Conservation (phyloP, 768 basidiomycete genomes). For the Tulasnella sp. region DNA sequence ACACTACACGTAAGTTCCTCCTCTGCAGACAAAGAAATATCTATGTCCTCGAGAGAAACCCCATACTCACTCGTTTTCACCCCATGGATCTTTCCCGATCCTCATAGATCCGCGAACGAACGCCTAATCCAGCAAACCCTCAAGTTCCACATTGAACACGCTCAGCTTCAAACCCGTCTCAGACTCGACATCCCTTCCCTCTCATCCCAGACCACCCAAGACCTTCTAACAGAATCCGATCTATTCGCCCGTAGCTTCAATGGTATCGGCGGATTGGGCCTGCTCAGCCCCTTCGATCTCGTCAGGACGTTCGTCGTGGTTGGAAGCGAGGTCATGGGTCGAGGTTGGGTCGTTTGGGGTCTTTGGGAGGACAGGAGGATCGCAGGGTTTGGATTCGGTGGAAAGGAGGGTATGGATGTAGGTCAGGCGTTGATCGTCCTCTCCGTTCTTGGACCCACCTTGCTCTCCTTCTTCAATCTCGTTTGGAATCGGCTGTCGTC, state of each 20-base stretch:
- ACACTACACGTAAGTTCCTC: slow-evolving; percentile 53
- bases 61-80: neutral
- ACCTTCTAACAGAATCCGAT: slow-evolving; percentile 78
- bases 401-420: neutral
- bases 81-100: neutral
- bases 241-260: slow-evolving; percentile 73
- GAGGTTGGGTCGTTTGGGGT: neutral
- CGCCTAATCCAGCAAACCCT: slow-evolving; percentile 62
- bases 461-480: slow-evolving; percentile 12
- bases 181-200: slow-evolving; percentile 71
- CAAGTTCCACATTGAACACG: slow-evolving; percentile 63
- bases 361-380: neutral
- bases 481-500: slow-evolving; percentile 3
- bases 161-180: slow-evolving; percentile 67
- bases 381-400: neutral
- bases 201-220: slow-evolving; percentile 58
- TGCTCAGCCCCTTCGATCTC: slow-evolving; percentile 71
- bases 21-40: too few species aligned
- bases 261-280: slow-evolving; percentile 55
- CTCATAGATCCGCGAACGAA: slow-evolving; percentile 53
- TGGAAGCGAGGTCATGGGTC: slow-evolving; percentile 12
- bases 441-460: slow-evolving; percentile 15
- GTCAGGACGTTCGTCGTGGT: slow-evolving; percentile 59
- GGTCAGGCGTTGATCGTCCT: slow-evolving; percentile 15
- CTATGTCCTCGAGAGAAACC: too few species aligned